These are phyloP conservation scores for Puccinia coronata DNA, from an alignment of 1,284 basidiomycete genomes.

Conservation along the genomic window DNA sequence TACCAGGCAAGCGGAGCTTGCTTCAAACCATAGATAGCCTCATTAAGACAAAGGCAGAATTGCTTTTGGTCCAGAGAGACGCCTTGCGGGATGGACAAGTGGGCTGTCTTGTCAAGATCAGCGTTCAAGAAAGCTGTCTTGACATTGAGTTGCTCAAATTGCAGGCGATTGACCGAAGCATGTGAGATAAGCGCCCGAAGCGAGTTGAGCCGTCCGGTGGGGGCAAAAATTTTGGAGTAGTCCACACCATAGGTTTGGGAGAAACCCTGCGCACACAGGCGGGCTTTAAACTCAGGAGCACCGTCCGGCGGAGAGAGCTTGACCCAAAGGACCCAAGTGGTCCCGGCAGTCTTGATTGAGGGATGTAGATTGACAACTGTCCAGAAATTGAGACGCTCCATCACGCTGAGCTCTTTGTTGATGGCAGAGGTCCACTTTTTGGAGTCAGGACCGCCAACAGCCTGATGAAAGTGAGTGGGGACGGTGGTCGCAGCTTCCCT, in stretches of 20 bases:
- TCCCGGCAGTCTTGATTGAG: not conserved
- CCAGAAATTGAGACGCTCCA: not conserved
- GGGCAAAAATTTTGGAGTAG: not conserved
- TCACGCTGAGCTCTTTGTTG: not conserved
- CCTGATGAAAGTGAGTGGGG: not conserved
- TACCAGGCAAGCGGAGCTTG: constrained; percentile 11
- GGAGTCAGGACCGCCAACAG: not conserved
- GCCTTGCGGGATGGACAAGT: constrained; percentile 3
- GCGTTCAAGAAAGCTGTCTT: constrained; percentile 8
- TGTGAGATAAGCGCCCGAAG: not conserved
- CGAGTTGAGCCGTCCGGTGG: not conserved
- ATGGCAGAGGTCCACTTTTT: not conserved
- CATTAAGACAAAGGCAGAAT: not conserved
- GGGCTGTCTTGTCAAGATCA: not conserved
- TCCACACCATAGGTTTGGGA: not conserved
- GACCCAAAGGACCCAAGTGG: not conserved
- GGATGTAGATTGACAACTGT: not conserved
- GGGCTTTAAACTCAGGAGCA: not conserved
- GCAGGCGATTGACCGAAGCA: not conserved
- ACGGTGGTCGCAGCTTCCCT: not conserved
- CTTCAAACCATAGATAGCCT: constrained; percentile 31
- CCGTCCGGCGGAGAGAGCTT: not conserved
- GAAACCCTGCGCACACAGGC: not conserved
- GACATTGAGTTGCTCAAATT: constrained; percentile 1
- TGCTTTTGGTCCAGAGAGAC: not conserved